Base-by-base conservation (phyloP, 2,329 filamentous ascomycete genomes). In the Aureobasidium pullulans region DNA sequence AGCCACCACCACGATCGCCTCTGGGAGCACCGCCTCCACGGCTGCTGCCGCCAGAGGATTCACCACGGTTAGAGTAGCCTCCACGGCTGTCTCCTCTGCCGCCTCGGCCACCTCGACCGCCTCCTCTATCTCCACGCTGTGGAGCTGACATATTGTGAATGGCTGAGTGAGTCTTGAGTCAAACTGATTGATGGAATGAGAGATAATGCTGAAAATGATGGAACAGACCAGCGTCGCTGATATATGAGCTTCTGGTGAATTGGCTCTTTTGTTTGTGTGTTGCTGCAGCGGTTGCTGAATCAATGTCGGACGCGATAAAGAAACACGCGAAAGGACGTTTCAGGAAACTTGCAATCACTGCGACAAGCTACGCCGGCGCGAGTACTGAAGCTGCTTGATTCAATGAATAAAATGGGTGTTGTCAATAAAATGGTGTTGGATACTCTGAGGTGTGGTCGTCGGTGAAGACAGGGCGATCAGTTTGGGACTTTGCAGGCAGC, bases 1-100 rank as follows among this genome's bases (percentile, higher is more conserved):
- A 60, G 16, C 61, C 59, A 19, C 47, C 50, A 16, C 50, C 29
- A 13, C 57, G 48, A 9, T 39, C 60, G 28, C 54, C 47, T 16
- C 59, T 31, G 3, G 32, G n/a, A 11, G 61, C 58, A 42, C 59
- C 34, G 31, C 60, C 61, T n/a, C 61, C 59, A n/a, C 57, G 46
- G 40, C 50, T 31, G 28, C 60, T 44, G 43, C 54, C 54, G 28
- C 62, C 58, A 29, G 59, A 23, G 11, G 56, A 54, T 15, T 64
- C 61, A 46, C 64, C 56, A 28, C 54, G 47, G 19, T 40, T 23
- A n/a, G 37, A 32, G 28, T 15, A 6, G 11, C 39, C 52, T 34
- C 53, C 53, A 31, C 53, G 53, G 13, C 53, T 47, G 36, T 57
- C 42, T 32, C 57, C 60, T 34, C 64, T 58, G 7, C 62, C 59